Conservation (phyloP, 176 grass and related monocot genomes). For the Oryza longistaminata region DNA sequence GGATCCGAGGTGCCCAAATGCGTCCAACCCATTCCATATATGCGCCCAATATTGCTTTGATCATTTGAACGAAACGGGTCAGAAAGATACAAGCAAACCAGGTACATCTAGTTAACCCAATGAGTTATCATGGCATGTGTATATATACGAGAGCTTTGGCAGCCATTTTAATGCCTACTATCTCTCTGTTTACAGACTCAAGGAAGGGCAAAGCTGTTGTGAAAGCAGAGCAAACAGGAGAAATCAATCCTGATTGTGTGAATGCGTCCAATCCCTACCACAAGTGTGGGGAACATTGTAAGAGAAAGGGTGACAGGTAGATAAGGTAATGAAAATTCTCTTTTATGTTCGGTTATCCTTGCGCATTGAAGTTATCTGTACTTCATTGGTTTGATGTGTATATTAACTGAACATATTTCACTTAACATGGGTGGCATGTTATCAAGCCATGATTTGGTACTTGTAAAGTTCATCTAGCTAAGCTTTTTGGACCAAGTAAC, state of each 20-base stretch:
- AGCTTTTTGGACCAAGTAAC: background rate
- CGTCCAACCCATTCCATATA: slow-evolving; percentile 82
- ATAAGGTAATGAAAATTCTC: slow-evolving; percentile 35
- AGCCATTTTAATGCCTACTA: slow-evolving; percentile 24
- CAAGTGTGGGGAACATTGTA: slow-evolving; percentile 68
- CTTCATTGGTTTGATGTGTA: background rate
- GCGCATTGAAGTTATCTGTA: slow-evolving; percentile 1
- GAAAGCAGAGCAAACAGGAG: slow-evolving; percentile 42
- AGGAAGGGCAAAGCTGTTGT: slow-evolving; percentile 39
- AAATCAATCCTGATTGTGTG: slow-evolving; percentile 60
- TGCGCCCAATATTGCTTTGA: slow-evolving; percentile 73
- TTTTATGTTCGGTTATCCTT: background rate
- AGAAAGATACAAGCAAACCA: slow-evolving; percentile 34
- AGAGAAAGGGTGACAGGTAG: slow-evolving; percentile 49
- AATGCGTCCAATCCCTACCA: slow-evolving; percentile 95
- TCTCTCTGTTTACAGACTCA: slow-evolving; percentile 35
- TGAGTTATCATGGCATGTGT: background rate
- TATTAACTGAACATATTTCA: background rate
- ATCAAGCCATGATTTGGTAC: slow-evolving; percentile 7
- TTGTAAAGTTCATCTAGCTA: slow-evolving; percentile 23
- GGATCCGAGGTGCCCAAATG: slow-evolving; percentile 68
- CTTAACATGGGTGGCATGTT: background rate
- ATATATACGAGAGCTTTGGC: background rate
- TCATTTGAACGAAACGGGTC: slow-evolving; percentile 42
- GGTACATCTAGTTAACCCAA: slow-evolving; percentile 26